Base-by-base conservation (phyloP, 2,329 filamentous ascomycete species). In the Neophaeococcomyces mojaviensis region DNA sequence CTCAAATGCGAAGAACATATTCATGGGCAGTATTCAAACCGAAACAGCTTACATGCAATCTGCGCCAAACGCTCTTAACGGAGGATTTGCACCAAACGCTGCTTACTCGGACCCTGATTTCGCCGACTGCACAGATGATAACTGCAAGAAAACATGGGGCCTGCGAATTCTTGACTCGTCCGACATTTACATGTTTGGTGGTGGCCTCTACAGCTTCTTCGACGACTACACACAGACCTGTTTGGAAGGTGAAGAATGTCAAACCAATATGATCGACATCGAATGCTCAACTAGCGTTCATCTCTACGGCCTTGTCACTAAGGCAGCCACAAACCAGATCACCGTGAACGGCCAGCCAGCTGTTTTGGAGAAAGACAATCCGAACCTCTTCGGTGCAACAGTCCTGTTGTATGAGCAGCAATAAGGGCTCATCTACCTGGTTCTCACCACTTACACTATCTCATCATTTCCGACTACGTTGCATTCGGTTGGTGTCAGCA, bases 11-110 rank as follows among this genome's bases (percentile, higher is more conserved):
- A 74, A 79, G 59, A 84, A 89, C 60, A 74, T 94, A 52, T 94
- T 84, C 70, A 82, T 94, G 76, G 82, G 78, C 9, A 69, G 86
- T 41, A 87, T 94, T 58, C 89, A 96, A 69, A 86, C 86, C 3
- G 90, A 96, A 69, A 95, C 88, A 4, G 85, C 88, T 26, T 88
- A 86, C 55, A 64, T 61, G 49, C 80, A 72, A 88, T 84, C 74
- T 86, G 94, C 68, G 78, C 84, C 62, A 89, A 90, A 69, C 87
- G 88, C 3, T 76, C 84, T 55, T 78, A 86, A 2, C 73, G 84
- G 82, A 60, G 55, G 57, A 32, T 88, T 84, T 64, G 69, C 69
- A 0, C 66, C 71, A 52, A 78, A 82, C 57, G 53, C 73, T 15
- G 66, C 67, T 5, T 85, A 73, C 58, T 65, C 64, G 38, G 86